Evolutionary conservation across 495 filamentous ascomycete species (phyloP), one percentile per base, ranked within the genome.

Genomic region (Massariosphaeria phaeospora): DNA sequence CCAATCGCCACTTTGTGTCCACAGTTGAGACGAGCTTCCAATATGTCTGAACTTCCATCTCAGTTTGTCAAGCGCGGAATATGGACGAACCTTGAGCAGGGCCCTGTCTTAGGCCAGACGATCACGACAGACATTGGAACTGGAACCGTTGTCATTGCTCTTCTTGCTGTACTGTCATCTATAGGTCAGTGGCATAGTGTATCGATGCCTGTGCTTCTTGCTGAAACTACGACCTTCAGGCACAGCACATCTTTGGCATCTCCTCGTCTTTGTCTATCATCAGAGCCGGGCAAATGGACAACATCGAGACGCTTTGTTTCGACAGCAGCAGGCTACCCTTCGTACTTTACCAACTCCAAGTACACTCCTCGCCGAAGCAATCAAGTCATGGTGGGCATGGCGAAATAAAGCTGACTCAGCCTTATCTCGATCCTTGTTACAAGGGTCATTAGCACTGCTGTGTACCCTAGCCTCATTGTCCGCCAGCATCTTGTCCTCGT

Each of bases 101-200:
- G 47, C 27, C 47, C 29, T 17, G 21, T 50, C 5, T 20, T 50
- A 31, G 47, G 47, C 17, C 27, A 39, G 18, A 50, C 47, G 13
- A 50, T 50, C 21, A 50, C 47, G 23, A 50, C 29, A 4, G 47
- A 50, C 26, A n/a, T 23, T 3, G 21, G 13, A 34, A 50, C 47
- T 8, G 47, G 47, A 9, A 21, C 11, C 21, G 24, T 50, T 13
- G 21, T 50, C 29, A 23, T 50, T 27, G 47, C 47, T 3, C 33
- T 50, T 36, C 47, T 50, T n/a, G 47, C 47, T 9, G 18, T 50
- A 6, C 20, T 39, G 4, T 24, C 47, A 50, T 24, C 47, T 13
- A 12, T 38, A 38, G 34, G 34, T 38, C 20, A 38, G 34, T 6
- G 3, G n/a, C 30, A 15, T 13, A 38, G 13, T 17, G 4, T 15